Evolutionary conservation across 805 yeast genomes (phyloP).

Genomic region (Middelhovenomyces tepae): DNA sequence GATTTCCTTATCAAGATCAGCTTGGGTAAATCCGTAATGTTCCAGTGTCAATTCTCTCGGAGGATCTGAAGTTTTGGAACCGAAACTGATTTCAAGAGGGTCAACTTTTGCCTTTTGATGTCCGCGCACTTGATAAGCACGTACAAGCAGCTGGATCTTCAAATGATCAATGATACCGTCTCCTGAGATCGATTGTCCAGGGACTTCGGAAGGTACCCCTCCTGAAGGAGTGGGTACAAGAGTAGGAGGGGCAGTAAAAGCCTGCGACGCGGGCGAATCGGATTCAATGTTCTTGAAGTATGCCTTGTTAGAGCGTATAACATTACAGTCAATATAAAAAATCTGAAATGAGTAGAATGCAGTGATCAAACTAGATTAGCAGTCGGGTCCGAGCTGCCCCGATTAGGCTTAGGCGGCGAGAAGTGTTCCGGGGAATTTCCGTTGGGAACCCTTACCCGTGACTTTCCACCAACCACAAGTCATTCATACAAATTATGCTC

Average conservation of each 20-base stretch:
- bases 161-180: slow-evolving; percentile 77
- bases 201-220: slow-evolving; percentile 54
- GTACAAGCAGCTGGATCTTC: slow-evolving; percentile 90
- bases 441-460: no score
- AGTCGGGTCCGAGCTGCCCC: background rate
- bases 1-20: slow-evolving; percentile 74
- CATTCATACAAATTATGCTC: background rate
- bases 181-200: slow-evolving; percentile 34
- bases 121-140: slow-evolving; percentile 98
- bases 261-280: slow-evolving; percentile 56
- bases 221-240: slow-evolving; percentile 74
- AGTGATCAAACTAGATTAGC: slow-evolving; percentile 2
- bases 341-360: slow-evolving; percentile 6
- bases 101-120: slow-evolving; percentile 92
- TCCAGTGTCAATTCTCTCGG: slow-evolving; percentile 90
- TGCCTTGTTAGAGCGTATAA: slow-evolving; percentile 26
- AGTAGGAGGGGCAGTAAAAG: slow-evolving; percentile 89
- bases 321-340: background rate
- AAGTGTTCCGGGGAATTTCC: no score
- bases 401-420: no score
- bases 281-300: slow-evolving; percentile 86
- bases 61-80: slow-evolving; percentile 42
- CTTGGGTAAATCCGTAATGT: slow-evolving; percentile 83
- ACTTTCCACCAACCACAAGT: background rate
- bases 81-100: slow-evolving; percentile 88